A percentile compares a stretch with the other conserved stretches of the same genome.
phyloP scores from a whole-genome alignment of 2,329 filamentous ascomycete species.

The Knufia petricola region DNA sequence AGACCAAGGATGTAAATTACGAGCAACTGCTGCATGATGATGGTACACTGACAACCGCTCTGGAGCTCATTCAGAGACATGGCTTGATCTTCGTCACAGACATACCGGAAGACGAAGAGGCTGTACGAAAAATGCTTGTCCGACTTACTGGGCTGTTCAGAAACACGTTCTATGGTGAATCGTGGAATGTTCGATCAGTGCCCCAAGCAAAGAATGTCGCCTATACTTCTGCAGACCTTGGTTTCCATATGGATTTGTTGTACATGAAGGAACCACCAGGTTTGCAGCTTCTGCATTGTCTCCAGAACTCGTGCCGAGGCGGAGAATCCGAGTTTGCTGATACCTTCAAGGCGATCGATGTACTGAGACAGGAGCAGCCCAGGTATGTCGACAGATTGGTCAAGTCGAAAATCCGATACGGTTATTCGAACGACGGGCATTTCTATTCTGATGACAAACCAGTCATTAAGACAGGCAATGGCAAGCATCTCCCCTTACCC shows the following conservation, averaged over 20 bases:
- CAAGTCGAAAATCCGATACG: conserved; percentile 16
- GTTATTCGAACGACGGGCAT: conserved; percentile 55
- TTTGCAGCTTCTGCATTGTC: conserved; percentile 80
- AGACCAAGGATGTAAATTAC: conserved; percentile 55
- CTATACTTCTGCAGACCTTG: conserved; percentile 71
- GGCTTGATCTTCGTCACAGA: conserved; percentile 70
- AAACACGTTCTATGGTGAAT: conserved; percentile 82
- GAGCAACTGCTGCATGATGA: conserved; percentile 58
- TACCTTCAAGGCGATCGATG: conserved; percentile 50
- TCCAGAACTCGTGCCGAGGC: conserved; percentile 68
- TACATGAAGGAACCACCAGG: conserved; percentile 73
- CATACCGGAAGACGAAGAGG: conserved; percentile 58
- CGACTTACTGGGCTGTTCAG: conserved; percentile 66
- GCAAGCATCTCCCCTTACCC: conserved; percentile 17
- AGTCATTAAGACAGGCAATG: conserved; percentile 30
- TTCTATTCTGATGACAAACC: conserved; percentile 52
- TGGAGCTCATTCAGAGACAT: conserved; percentile 53
- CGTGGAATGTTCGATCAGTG: conserved; percentile 80
- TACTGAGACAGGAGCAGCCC: conserved; percentile 25
- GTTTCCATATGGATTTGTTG: conserved; percentile 86
- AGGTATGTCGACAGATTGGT: conserved; percentile 12
- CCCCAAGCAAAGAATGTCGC: conserved; percentile 83
- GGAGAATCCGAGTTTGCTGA: conserved; percentile 85
- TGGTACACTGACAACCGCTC: conserved; percentile 48
- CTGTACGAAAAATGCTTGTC: conserved; percentile 58